phyloP scores from a whole-genome alignment of 768 basidiomycete species.

The Macrolepiota albuminosa region DNA sequence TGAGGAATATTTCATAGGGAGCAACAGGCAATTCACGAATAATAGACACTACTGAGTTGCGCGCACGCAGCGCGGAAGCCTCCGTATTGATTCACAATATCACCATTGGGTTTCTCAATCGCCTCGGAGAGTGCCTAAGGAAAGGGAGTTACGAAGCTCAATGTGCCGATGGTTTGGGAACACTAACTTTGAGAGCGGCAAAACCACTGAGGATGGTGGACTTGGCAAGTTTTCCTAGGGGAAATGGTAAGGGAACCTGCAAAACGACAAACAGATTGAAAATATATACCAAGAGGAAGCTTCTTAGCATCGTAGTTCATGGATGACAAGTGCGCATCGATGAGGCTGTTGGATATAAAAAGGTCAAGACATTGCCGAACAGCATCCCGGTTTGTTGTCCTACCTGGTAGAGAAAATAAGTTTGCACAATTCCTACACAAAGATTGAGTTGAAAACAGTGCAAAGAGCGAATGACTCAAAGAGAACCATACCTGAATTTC shows the following conservation, averaged over 20 bases:
- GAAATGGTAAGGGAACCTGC: neutral
- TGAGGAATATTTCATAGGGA: neutral
- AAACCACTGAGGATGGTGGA: constrained; percentile 57
- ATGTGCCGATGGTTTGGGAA: neutral
- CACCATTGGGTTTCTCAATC: constrained; percentile 39
- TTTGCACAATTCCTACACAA: constrained; percentile 35
- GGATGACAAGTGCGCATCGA: constrained; percentile 49
- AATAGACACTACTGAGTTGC: constrained; percentile 46
- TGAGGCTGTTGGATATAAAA: constrained; percentile 29
- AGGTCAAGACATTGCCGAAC: neutral
- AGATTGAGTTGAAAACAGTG: neutral
- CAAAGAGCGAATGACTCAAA: neutral
- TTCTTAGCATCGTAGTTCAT: constrained; percentile 69
- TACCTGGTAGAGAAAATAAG: constrained; percentile 51
- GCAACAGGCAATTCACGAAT: constrained; percentile 38
- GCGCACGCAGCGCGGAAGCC: constrained; percentile 36
- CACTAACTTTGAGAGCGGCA: constrained; percentile 45
- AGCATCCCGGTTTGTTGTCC: constrained; percentile 1
- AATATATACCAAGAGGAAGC: constrained; percentile 45
- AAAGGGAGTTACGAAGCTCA: neutral
- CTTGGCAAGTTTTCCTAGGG: constrained; percentile 53
- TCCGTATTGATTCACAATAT: constrained; percentile 31
- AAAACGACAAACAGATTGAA: neutral
- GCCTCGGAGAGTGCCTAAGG: constrained; percentile 46
- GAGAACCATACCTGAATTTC: constrained; percentile 37